Evolutionary conservation across 2,329 filamentous ascomycete species (phyloP).

Genomic region (Chaetomiaceae sp.): DNA sequence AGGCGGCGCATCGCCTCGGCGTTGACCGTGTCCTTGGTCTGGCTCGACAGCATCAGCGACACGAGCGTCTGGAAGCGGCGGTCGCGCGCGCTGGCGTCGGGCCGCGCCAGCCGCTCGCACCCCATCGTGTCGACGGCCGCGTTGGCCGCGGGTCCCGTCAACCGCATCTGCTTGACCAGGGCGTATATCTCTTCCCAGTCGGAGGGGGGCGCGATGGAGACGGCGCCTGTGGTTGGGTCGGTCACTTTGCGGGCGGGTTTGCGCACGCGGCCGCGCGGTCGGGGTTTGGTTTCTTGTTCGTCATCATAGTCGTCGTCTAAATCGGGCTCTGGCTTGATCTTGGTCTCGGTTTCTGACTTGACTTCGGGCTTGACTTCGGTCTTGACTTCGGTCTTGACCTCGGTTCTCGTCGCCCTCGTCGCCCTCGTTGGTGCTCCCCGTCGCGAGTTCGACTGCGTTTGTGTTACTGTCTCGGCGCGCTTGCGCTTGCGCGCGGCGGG

Average conservation of each 20-base stretch:
- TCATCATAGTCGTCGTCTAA: too few relatives aligned
- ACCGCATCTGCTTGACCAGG: constrained; percentile 71
- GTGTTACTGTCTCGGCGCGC: constrained; percentile 18
- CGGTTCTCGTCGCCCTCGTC: constrained; percentile 2
- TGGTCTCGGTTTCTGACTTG: constrained; percentile 10
- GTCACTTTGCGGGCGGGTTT: constrained; percentile 41
- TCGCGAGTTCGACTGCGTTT: constrained; percentile 2
- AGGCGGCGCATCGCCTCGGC: constrained; percentile 76
- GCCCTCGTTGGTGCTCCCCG: not conserved
- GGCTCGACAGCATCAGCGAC: constrained; percentile 83
- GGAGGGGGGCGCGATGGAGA: constrained; percentile 56
- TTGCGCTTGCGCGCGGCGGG: constrained; percentile 31
- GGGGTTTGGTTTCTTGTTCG: constrained; percentile 9
- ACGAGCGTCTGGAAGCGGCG: constrained; percentile 82
- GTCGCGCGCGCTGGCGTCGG: constrained; percentile 45
- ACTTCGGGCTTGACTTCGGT: constrained; percentile 3
- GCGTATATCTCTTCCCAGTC: constrained; percentile 83
- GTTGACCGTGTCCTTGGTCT: constrained; percentile 91
- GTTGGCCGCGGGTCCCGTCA: constrained; percentile 50
- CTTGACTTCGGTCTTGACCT: constrained; percentile 13
- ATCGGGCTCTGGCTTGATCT: constrained; percentile 1
- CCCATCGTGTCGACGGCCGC: constrained; percentile 98
- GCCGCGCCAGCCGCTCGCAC: constrained; percentile 69
- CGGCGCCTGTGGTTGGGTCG: constrained; percentile 30
- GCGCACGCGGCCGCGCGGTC: constrained; percentile 28